These are phyloP conservation scores for Daldinia bambusicola DNA, from an alignment of 495 filamentous ascomycete species.

Conservation along the genomic window DNA sequence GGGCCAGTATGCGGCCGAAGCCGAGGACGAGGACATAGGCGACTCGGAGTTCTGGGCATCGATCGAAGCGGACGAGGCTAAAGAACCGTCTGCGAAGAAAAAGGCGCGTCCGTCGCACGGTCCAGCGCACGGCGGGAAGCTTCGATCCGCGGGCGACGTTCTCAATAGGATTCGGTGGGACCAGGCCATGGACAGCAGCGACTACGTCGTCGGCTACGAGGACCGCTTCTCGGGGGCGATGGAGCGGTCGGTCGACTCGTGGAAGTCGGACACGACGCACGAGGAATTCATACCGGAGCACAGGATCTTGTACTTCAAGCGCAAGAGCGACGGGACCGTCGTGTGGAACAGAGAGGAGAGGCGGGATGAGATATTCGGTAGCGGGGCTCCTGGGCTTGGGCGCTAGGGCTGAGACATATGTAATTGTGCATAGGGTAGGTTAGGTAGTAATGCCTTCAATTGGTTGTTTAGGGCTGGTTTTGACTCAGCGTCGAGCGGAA, in stretches of 20 bases:
- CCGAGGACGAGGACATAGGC: slow-evolving; percentile 48
- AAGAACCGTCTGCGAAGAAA: slow-evolving; percentile 34
- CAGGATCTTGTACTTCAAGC: slow-evolving; percentile 77
- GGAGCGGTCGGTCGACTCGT: slow-evolving; percentile 70
- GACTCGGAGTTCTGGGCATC: slow-evolving; percentile 33
- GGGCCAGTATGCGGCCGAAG: slow-evolving; percentile 54
- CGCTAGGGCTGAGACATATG: neutral
- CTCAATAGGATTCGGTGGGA: slow-evolving; percentile 82
- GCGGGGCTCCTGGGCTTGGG: slow-evolving; percentile 39
- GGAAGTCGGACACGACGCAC: slow-evolving; percentile 81
- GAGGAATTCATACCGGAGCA: slow-evolving; percentile 89
- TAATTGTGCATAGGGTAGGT: neutral
- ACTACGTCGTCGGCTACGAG: slow-evolving; percentile 79
- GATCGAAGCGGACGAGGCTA: slow-evolving; percentile 23
- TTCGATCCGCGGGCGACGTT: slow-evolving; percentile 66
- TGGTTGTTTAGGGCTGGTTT: neutral
- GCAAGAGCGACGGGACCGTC: slow-evolving; percentile 65
- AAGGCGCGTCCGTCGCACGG: slow-evolving; percentile 22
- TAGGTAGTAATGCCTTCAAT: neutral
- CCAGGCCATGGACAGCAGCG: slow-evolving; percentile 62
- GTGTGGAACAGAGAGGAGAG: slow-evolving; percentile 67
- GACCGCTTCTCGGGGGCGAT: slow-evolving; percentile 75
- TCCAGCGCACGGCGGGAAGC: slow-evolving; percentile 46
- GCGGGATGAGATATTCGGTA: slow-evolving; percentile 58
- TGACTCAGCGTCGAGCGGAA: neutral